These are phyloP conservation scores for Apophysomyces sp. DNA, from an alignment of 371 early-diverging fungal genomes.

Conservation along the genomic window DNA sequence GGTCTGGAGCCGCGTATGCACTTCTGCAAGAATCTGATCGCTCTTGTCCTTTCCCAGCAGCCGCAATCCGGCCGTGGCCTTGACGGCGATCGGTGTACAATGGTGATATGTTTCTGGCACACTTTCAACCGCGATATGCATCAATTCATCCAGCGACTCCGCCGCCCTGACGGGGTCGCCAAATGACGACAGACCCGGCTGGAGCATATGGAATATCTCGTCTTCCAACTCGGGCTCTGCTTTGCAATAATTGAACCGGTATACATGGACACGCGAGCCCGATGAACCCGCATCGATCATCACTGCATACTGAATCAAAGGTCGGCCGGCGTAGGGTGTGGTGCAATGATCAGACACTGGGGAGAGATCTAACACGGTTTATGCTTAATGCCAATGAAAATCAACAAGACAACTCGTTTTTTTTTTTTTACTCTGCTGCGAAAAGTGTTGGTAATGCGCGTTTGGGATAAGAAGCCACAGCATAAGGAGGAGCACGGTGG, in stretches of 20 bases:
- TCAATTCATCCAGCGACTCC: conserved; percentile 66
- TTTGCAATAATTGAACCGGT: conserved; percentile 81
- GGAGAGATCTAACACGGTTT: background rate
- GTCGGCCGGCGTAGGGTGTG: conserved; percentile 50
- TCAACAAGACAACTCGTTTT: background rate
- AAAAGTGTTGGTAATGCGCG: background rate
- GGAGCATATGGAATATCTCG: conserved; percentile 79
- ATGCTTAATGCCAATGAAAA: background rate
- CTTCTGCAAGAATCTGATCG: conserved; percentile 66
- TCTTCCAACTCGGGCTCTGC: conserved; percentile 58
- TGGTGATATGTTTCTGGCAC: conserved; percentile 54
- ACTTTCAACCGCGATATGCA: conserved; percentile 66
- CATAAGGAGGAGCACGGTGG: conserved; percentile 11
- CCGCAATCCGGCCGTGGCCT: conserved; percentile 93
- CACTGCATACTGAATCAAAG: conserved; percentile 56
- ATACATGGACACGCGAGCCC: conserved; percentile 95
- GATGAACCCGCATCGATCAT: conserved; percentile 96
- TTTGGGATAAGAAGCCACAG: conserved; percentile 18
- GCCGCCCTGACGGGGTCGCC: conserved; percentile 74
- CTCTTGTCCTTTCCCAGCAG: conserved; percentile 67
- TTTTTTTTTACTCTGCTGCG: background rate
- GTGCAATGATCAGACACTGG: conserved; percentile 53
- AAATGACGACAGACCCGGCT: conserved; percentile 83
- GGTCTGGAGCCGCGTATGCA: conserved; percentile 57
- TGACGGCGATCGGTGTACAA: conserved; percentile 89